Base-by-base conservation (phyloP, 1,139 yeast species). In the Geotrichum histeridarum region DNA sequence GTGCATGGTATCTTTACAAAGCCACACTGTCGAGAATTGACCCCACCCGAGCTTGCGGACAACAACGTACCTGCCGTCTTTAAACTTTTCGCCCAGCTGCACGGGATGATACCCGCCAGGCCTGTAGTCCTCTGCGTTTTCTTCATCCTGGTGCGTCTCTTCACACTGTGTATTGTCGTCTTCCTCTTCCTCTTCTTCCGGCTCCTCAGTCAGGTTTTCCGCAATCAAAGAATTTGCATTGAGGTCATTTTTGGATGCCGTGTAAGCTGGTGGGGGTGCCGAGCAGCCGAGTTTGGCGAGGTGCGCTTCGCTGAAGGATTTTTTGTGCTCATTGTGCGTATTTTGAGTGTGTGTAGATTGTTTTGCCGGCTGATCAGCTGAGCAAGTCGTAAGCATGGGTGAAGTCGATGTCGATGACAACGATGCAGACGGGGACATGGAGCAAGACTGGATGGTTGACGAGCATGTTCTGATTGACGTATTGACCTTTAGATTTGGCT, bases 21-120 rank as follows among this genome's bases (percentile, higher is more conserved):
- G 74, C 96, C 96, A 88, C 36, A 88, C 96, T 1, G 95, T 87
- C 36, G 90, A 82, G 65, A 88, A 88, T 68, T 88, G 95, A 46
- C 96, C 96, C 95, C 95, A 87, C 7, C 96, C 96, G 4, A 89
- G 74, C 67, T 89, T 89, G 57, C 96, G 77, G 17, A 85, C 82
- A 48, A 89, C 71, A 3, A 80, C 76, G 68, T 89, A 89, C 46
- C 79, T 73, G 22, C 80, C 80, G 53, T 83, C 74, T 58, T 82
- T 80, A 58, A 71, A 73, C 41, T 70, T 71, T 65, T 89, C 96
- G 12, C 95, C 95, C 44, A 86, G 77, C 58, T 73, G 77, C 32
- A 90, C 90, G 0, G 96, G 94, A 64, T 89, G 96, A 69, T 89
- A 89, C 0, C 96, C 96, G 5, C 96, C 96, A 15, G 79, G 78